Evolutionary conservation across 2,329 filamentous ascomycete genomes (phyloP).

Genomic region (Colletotrichum cuscutae): DNA sequence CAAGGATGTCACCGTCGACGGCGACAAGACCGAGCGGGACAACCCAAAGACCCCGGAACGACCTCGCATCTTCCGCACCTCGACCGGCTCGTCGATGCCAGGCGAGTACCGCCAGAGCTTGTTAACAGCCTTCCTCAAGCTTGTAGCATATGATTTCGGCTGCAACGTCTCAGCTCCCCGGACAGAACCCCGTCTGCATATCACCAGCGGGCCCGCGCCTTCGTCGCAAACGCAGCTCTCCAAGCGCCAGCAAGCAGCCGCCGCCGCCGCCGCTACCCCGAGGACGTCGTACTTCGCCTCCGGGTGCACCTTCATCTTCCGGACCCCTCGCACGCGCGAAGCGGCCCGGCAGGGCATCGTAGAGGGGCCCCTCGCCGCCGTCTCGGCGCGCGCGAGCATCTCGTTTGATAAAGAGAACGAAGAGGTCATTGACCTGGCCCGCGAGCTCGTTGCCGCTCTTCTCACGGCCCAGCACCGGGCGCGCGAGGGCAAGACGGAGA

Average conservation of each 20-base stretch:
- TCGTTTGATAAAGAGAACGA: slow-evolving; percentile 65
- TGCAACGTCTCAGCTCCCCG: slow-evolving; percentile 68
- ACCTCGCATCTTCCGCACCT: slow-evolving; percentile 50
- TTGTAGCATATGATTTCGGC: slow-evolving; percentile 73
- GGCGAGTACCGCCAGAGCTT: slow-evolving; percentile 66
- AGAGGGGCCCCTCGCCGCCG: slow-evolving; percentile 70
- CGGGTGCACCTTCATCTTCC: slow-evolving; percentile 68
- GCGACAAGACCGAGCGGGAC: slow-evolving; percentile 31
- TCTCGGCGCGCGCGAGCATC: slow-evolving; percentile 67
- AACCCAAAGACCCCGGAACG: background rate
- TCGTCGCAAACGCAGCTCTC: slow-evolving; percentile 35
- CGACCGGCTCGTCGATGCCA: slow-evolving; percentile 66
- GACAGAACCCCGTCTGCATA: slow-evolving; percentile 67
- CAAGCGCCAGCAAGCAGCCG: background rate
- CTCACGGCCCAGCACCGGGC: slow-evolving; percentile 72
- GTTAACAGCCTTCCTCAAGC: slow-evolving; percentile 69
- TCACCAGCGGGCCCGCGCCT: slow-evolving; percentile 51
- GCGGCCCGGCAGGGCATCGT: slow-evolving; percentile 68
- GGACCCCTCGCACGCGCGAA: slow-evolving; percentile 68
- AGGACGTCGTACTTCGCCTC: slow-evolving; percentile 68
- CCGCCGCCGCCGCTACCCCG: slow-evolving; percentile 28
- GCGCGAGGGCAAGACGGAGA: slow-evolving; percentile 66
- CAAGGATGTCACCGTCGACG: slow-evolving; percentile 22
- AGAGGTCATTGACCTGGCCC: slow-evolving; percentile 69
- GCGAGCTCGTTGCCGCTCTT: slow-evolving; percentile 69